phyloP scores from a whole-genome alignment of 139 green algal genomes.

The Picocystis salinarum region DNA sequence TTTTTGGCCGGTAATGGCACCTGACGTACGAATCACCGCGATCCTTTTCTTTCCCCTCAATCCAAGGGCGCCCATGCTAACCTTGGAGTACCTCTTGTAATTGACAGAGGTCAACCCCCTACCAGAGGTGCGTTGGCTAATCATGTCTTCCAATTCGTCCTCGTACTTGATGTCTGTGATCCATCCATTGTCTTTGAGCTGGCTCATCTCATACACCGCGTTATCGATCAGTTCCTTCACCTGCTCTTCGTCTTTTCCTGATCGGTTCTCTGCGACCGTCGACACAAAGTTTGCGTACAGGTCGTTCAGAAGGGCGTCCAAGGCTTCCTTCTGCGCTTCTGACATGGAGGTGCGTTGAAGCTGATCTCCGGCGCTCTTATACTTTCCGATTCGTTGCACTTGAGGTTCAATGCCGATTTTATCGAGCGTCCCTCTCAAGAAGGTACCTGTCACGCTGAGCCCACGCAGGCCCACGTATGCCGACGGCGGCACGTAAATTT shows the following conservation, averaged over 20 bases:
- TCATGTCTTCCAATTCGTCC: slow-evolving; percentile 45
- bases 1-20: slow-evolving; percentile 31
- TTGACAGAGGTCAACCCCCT: slow-evolving; percentile 38
- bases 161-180: slow-evolving; percentile 64
- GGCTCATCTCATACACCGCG: slow-evolving; percentile 48
- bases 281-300: slow-evolving; percentile 53
- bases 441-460: slow-evolving; percentile 47
- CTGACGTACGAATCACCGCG: slow-evolving; percentile 58
- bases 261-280: slow-evolving; percentile 26
- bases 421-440: slow-evolving; percentile 48
- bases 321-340: slow-evolving; percentile 42
- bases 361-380: slow-evolving; percentile 80
- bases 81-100: slow-evolving; percentile 33
- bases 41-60: slow-evolving; percentile 44
- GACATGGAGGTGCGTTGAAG: slow-evolving; percentile 69
- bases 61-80: slow-evolving; percentile 27
- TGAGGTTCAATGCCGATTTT: slow-evolving; percentile 80
- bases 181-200: slow-evolving; percentile 34
- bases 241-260: slow-evolving; percentile 23
- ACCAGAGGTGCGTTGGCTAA: slow-evolving; percentile 42
- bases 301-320: slow-evolving; percentile 60
- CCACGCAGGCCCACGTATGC: slow-evolving; percentile 56
- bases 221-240: slow-evolving; percentile 53
- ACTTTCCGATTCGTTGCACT: slow-evolving; percentile 69
- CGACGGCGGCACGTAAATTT: slow-evolving; percentile 67